Conservation (phyloP, 257 asterid genomes). For the Leptodermis oblonga region DNA sequence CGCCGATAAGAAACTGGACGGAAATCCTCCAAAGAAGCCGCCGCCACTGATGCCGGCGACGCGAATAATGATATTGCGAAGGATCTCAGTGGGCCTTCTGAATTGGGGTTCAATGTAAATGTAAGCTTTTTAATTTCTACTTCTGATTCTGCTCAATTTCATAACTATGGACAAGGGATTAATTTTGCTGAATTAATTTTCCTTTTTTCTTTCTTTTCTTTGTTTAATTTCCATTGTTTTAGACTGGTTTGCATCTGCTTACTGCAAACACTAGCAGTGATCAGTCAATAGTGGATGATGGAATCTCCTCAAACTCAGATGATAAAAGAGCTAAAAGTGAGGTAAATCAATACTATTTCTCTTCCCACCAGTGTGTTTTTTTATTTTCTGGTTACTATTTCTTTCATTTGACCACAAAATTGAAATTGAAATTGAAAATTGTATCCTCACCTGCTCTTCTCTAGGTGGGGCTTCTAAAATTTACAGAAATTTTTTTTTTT, state of each 20-base stretch:
- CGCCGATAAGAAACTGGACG: constrained; percentile 35
- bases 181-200: background rate
- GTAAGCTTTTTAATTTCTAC: constrained; percentile 53
- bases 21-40: constrained; percentile 6
- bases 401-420: background rate
- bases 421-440: no score
- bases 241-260: constrained; percentile 79
- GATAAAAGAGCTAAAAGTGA: constrained; percentile 51
- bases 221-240: constrained; percentile 1
- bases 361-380: background rate
- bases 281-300: constrained; percentile 53
- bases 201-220: background rate
- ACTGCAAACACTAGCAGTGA: constrained; percentile 61
- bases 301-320: constrained; percentile 38
- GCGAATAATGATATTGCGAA: constrained; percentile 9
- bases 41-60: constrained; percentile 7
- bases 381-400: background rate
- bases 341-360: constrained; percentile 33
- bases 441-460: background rate
- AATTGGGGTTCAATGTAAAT: constrained; percentile 56
- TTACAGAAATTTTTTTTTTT: background rate
- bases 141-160: no score
- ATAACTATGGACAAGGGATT: background rate
- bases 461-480: background rate
- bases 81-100: constrained; percentile 24